A percentile compares a stretch with the other conserved stretches of the same genome.
These are phyloP conservation scores for Chlorella sp. DNA, from an alignment of 139 green algal species.

Conservation along the genomic window DNA sequence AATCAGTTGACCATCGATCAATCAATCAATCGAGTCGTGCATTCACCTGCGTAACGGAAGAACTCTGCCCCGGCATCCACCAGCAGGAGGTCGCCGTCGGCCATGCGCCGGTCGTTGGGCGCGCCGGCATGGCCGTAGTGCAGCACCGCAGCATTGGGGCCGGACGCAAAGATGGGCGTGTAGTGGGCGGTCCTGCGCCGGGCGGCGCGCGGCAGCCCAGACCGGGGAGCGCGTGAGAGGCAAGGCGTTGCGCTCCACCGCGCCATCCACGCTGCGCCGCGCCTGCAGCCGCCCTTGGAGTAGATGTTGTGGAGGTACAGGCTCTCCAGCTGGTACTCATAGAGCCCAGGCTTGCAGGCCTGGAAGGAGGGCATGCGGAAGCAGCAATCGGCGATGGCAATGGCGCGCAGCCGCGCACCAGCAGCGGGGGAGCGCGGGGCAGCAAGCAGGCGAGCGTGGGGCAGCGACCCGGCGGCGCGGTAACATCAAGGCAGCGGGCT, in stretches of 20 bases:
- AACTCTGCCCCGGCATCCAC: conserved; percentile 88
- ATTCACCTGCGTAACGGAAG: conserved; percentile 39
- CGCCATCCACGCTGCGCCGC: too few species aligned
- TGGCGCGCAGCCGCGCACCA: neutral
- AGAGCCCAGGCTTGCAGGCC: conserved; percentile 50
- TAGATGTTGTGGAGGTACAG: conserved; percentile 79
- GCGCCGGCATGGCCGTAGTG: conserved; percentile 90
- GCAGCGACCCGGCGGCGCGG: neutral
- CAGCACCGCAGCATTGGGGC: conserved; percentile 76
- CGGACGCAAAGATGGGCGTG: conserved; percentile 83
- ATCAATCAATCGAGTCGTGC: neutral
- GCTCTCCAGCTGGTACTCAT: conserved; percentile 75
- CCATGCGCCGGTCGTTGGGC: conserved; percentile 76
- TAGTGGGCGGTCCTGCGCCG: too few species aligned
- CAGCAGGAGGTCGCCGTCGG: conserved; percentile 74
- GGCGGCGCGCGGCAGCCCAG: too few species aligned
- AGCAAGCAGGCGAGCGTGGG: neutral
- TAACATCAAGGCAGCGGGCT: too few species aligned
- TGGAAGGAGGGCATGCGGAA: neutral
- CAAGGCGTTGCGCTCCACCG: too few species aligned
- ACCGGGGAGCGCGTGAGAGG: too few species aligned
- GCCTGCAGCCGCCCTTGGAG: conserved; percentile 46
- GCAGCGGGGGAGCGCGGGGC: neutral
- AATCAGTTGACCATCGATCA: conserved; percentile 5
- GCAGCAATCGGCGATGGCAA: too few species aligned